A percentile compares a stretch with the other conserved stretches of the same genome.
phyloP scores from a whole-genome alignment of 116 monocot species.

The Iris pallida region DNA sequence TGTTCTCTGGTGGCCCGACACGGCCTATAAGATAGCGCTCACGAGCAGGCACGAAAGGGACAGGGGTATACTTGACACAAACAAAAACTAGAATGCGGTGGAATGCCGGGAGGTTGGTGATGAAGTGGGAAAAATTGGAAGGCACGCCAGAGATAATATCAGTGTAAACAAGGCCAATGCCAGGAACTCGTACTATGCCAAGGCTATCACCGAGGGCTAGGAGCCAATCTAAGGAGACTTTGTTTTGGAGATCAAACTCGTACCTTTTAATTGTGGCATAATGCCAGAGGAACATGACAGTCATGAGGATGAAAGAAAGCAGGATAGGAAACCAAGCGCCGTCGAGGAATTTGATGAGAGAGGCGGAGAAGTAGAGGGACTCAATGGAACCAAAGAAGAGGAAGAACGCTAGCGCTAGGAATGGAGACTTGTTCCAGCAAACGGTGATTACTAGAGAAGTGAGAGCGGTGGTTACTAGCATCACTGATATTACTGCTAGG shows the following conservation, averaged over 20 bases:
- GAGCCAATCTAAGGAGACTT: constrained; percentile 92
- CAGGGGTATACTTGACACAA: constrained; percentile 76
- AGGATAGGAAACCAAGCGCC: constrained; percentile 93
- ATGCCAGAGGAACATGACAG: constrained; percentile 85
- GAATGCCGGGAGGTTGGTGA: constrained; percentile 90
- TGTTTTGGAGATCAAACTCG: constrained; percentile 84
- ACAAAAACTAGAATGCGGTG: constrained; percentile 80
- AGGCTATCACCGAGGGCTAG: constrained; percentile 68
- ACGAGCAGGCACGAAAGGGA: constrained; percentile 61
- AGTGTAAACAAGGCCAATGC: constrained; percentile 94
- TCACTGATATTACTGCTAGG: constrained; percentile 81
- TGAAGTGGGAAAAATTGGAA: constrained; percentile 88
- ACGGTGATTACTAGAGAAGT: constrained; percentile 81
- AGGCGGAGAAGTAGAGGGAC: constrained; percentile 78
- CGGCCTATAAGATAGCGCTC: constrained; percentile 80
- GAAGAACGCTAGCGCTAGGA: constrained; percentile 71
- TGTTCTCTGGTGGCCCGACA: constrained; percentile 62
- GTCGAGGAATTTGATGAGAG: constrained; percentile 81
- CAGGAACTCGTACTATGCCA: constrained; percentile 87
- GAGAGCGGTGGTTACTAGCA: constrained; percentile 86
- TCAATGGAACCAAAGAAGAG: constrained; percentile 82
- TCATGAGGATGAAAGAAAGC: constrained; percentile 68
- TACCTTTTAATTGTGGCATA: constrained; percentile 84
- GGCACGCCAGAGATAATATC: constrained; percentile 76
- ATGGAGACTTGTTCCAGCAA: constrained; percentile 78